A percentile compares a stretch with the other conserved stretches of the same genome.
phyloP scores from a whole-genome alignment of 768 basidiomycete species.

The Wakefieldia striispora region DNA sequence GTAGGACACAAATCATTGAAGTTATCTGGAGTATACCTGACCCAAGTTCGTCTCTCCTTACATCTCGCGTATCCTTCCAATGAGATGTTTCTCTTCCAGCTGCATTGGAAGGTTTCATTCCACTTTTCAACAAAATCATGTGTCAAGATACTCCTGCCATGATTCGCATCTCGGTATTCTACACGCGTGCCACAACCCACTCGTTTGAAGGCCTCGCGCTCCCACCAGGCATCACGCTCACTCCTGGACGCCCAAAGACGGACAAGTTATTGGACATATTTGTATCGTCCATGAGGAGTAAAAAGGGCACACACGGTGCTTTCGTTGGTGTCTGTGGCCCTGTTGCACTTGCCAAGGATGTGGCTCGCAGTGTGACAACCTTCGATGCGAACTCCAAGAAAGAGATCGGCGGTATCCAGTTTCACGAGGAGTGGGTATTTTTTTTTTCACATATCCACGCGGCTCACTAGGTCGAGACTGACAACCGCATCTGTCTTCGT shows the following conservation, averaged over 20 bases:
- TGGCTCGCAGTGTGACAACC: conserved; percentile 30
- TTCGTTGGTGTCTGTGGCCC: conserved; percentile 45
- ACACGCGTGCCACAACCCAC: conserved; percentile 44
- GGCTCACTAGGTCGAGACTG: not conserved
- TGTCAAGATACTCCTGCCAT: conserved; percentile 40
- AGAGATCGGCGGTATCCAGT: conserved; percentile 36
- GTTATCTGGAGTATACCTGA: conserved; percentile 66
- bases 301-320: conserved; percentile 33
- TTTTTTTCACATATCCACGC: not conserved
- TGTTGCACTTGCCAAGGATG: conserved; percentile 32
- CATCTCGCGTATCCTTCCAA: not conserved
- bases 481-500: not conserved
- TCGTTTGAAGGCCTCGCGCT: conserved; percentile 21
- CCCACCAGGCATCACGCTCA: conserved; percentile 42
- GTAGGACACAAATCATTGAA: conserved; percentile 49
- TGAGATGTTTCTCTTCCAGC: conserved; percentile 27
- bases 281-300: conserved; percentile 37
- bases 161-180: conserved; percentile 52
- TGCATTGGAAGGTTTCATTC: conserved; percentile 45
- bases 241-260: conserved; percentile 53
- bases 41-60: conserved; percentile 36
- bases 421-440: conserved; percentile 37
- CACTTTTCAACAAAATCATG: conserved; percentile 45
- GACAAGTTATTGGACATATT: conserved; percentile 43
- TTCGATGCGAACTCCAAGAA: conserved; percentile 26